Percentiles rank a stretch among this genome's conserved stretches.
These are phyloP conservation scores for Wickerhamiella sorbophila DNA, from an alignment of 805 yeast genomes.

Conservation along the genomic window DNA sequence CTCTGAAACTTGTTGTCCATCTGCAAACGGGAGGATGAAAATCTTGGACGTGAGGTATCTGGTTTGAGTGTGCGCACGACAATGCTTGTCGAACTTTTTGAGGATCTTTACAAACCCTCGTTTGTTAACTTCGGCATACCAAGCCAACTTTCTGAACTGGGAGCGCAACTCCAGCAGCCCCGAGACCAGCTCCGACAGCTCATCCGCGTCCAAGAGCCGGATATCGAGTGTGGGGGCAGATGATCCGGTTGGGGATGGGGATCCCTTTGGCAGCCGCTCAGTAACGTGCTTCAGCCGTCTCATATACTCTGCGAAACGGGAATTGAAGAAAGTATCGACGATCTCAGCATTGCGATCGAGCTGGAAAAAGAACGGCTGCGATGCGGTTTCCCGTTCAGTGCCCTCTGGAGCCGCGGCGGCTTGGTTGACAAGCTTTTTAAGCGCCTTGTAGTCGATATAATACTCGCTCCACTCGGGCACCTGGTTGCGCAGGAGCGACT, in stretches of 20 bases:
- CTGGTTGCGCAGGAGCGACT: constrained; percentile 55
- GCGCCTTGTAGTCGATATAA: constrained; percentile 73
- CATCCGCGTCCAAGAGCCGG: constrained; percentile 32
- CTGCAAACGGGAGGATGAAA: constrained; percentile 61
- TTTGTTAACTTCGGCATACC: constrained; percentile 88
- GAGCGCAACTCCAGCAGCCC: constrained; percentile 64
- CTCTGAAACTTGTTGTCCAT: constrained; percentile 44
- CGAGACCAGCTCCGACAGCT: constrained; percentile 47
- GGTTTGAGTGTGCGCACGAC: constrained; percentile 43
- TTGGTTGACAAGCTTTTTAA: constrained; percentile 66
- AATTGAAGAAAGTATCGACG: constrained; percentile 66
- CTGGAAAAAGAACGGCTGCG: constrained; percentile 45
- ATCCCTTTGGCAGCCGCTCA: constrained; percentile 15
- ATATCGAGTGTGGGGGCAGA: constrained; percentile 14
- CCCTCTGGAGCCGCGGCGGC: constrained; percentile 30
- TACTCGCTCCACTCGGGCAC: constrained; percentile 83
- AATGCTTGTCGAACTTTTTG: constrained; percentile 78
- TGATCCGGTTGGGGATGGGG: constrained; percentile 4
- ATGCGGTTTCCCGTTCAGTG: neutral
- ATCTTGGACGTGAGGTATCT: constrained; percentile 53
- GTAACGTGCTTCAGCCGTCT: constrained; percentile 39
- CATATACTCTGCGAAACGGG: constrained; percentile 58
- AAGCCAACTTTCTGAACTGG: constrained; percentile 67
- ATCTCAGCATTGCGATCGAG: constrained; percentile 70
- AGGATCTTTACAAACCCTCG: constrained; percentile 80